Evolutionary conservation across 768 basidiomycete genomes (phyloP).

Genomic region (Xanthoconium purpureum): DNA sequence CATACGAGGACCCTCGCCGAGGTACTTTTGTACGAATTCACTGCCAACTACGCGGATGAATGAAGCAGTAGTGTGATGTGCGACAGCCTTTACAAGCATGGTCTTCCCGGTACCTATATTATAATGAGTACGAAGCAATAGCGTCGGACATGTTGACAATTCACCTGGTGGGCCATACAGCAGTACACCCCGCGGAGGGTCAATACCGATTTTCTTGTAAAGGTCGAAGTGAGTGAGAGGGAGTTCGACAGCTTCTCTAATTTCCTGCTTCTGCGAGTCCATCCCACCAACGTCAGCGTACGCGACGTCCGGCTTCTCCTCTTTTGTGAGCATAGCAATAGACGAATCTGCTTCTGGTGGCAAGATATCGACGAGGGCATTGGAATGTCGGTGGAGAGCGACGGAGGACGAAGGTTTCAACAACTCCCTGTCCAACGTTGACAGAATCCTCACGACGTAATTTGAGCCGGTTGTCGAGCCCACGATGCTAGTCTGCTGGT

Average conservation of each 20-base stretch:
- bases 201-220: slow-evolving; percentile 99
- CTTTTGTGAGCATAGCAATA: slow-evolving; percentile 89
- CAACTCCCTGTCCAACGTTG: slow-evolving; percentile 93
- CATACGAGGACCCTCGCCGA: slow-evolving; percentile 99
- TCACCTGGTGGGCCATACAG: slow-evolving; percentile 94
- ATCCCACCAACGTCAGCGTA: slow-evolving; percentile 97
- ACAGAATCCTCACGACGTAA: slow-evolving; percentile 96
- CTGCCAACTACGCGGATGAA: slow-evolving; percentile 98
- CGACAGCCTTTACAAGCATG: slow-evolving; percentile 99
- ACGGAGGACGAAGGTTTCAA: slow-evolving; percentile 97
- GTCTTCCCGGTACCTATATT: slow-evolving; percentile 94
- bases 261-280: slow-evolving; percentile 98
- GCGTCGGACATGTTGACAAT: not conserved
- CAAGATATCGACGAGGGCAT: slow-evolving; percentile 95
- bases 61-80: slow-evolving; percentile 92
- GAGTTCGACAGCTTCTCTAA: slow-evolving; percentile 95
- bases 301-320: slow-evolving; percentile 92
- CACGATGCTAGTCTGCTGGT: slow-evolving; percentile 95
- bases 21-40: slow-evolving; percentile 99
- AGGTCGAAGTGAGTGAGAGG: slow-evolving; percentile 96
- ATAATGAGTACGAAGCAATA: slow-evolving; percentile 1
- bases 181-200: slow-evolving; percentile 95
- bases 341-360: slow-evolving; percentile 98
- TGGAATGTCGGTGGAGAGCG: slow-evolving; percentile 98
- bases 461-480: slow-evolving; percentile 97